Evolutionary conservation across 2,329 filamentous ascomycete genomes (phyloP).

Genomic region (Calycina herbarum): DNA sequence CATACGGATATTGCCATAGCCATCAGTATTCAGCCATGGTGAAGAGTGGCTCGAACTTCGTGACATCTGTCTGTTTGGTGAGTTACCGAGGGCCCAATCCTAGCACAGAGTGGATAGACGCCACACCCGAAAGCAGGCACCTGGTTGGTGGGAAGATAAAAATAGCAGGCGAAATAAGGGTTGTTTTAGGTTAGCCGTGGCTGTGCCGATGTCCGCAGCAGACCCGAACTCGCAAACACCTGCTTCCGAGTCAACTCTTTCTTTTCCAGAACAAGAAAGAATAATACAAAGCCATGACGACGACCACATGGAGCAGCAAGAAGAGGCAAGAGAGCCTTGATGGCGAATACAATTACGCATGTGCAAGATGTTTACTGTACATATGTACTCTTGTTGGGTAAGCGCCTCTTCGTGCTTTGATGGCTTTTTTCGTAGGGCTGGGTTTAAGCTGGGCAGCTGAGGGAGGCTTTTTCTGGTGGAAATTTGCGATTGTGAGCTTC

Average conservation of each 20-base stretch:
- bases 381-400: background rate
- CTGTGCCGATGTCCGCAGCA: background rate
- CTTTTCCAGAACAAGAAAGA: background rate
- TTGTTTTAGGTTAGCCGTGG: background rate
- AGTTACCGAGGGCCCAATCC: background rate
- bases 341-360: background rate
- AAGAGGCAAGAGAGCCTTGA: background rate
- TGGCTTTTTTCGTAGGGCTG: background rate
- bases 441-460: background rate
- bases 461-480: slow-evolving; percentile 5
- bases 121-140: background rate
- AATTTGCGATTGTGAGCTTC: slow-evolving; percentile 3
- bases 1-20: background rate
- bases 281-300: background rate
- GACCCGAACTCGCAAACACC: background rate
- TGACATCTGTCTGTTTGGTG: background rate
- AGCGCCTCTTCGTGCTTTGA: background rate
- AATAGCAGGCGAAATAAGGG: background rate
- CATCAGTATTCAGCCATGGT: background rate
- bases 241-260: background rate
- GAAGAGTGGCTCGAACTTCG: background rate
- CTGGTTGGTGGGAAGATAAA: slow-evolving; percentile 6
- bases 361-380: background rate
- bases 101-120: background rate
- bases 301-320: slow-evolving; percentile 1